These are phyloP conservation scores for Cutaneotrichosporon sp. DNA, from an alignment of 1,284 basidiomycete genomes.

Conservation along the genomic window DNA sequence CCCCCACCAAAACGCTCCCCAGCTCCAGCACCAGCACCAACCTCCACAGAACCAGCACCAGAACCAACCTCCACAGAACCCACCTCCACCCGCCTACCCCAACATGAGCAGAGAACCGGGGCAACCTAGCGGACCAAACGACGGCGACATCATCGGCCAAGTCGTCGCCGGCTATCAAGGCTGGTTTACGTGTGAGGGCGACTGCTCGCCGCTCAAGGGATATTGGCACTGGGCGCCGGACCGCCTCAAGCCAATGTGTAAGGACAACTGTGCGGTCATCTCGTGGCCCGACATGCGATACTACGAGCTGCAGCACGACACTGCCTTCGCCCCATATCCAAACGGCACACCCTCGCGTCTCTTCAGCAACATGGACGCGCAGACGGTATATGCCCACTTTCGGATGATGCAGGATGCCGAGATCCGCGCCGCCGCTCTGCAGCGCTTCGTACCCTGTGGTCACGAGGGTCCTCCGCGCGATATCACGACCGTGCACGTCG, in stretches of 20 bases:
- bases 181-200: constrained; percentile 27
- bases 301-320: constrained; percentile 21
- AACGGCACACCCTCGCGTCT: constrained; percentile 18
- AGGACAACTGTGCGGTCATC: constrained; percentile 20
- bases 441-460: constrained; percentile 27
- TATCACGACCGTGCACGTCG: constrained; percentile 15
- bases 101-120: not conserved
- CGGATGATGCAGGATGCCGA: constrained; percentile 21
- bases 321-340: not conserved
- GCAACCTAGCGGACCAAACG: not conserved
- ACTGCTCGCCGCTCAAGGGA: constrained; percentile 21
- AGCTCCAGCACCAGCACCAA: not conserved
- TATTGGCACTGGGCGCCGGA: constrained; percentile 28
- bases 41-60: not conserved
- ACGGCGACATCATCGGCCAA: constrained; percentile 24
- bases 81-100: not conserved
- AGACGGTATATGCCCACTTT: constrained; percentile 22
- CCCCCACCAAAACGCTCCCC: not conserved
- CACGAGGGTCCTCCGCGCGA: constrained; percentile 26
- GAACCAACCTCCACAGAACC: not conserved
- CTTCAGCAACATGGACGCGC: constrained; percentile 21
- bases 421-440: constrained; percentile 27
- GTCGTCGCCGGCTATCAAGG: constrained; percentile 25
- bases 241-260: constrained; percentile 12
- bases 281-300: constrained; percentile 26